Base-by-base conservation (phyloP, 768 basidiomycete genomes). In the Mycena leptocephala region DNA sequence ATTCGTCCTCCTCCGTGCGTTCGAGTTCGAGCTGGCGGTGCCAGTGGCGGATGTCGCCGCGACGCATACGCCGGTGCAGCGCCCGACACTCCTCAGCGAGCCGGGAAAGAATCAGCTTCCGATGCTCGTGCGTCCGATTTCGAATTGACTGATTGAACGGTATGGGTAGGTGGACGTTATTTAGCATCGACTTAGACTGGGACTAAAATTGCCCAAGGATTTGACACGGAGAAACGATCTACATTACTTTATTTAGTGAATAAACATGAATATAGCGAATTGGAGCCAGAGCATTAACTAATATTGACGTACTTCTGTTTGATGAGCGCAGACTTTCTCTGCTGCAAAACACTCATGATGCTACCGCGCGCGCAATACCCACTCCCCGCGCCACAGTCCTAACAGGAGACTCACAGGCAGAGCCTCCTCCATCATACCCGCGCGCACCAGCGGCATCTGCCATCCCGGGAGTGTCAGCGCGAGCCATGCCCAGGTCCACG, bases 1-100 rank as follows among this genome's bases (percentile, higher is more conserved):
- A 10, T 87, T 84, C 56, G 78, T 79, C 2, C 83, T 88, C 6
- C 43, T 87, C 10, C 83, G 87, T 16, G 53, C 80, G 2, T 86
- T 88, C 46, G 80, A 83, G 62, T 88, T 87, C 24, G 82, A 84
- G 75, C 78, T 86, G 16, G 85, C 83, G 0, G 85, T 86, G 35
- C 81, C 84, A 3, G 74, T 74, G 6, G 77, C 72, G 11, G 80
- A 84, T 5, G 48, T 88, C 32, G 76, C 64, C 1, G 79, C 68
- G 18, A 79, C 51, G 59, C 18, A 51, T 0, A 70, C 66, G 1
- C 67, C 86, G 26, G 83, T 86, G 6, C 80, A 81, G 35, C 82
- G 82, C 5, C 86, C 86, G 11, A 69, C 80, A 28, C 26, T 86
- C 8, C 76, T 62, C 43, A 69, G 62, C 16, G 82, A 85, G 20